Base-by-base conservation (phyloP, 23 red algal genomes). In the Agarophyton chilense region DNA sequence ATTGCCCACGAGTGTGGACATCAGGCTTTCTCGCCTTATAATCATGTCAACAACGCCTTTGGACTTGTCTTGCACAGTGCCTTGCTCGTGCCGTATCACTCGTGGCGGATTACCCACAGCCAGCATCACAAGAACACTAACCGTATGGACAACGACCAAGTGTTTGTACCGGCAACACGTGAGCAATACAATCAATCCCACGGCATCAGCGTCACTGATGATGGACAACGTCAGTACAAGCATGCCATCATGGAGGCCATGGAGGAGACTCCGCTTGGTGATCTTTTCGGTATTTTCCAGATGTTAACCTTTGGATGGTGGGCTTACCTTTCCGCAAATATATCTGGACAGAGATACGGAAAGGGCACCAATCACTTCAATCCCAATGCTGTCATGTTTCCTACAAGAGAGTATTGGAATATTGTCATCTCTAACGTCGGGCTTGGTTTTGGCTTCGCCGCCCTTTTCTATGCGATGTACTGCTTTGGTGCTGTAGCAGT, bases 1-100 rank as follows among this genome's bases (percentile, higher is more conserved):
- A 35, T 93, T 38, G 97, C 93, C 1, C 97, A 99, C 64, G 97
- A 99, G 62, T 95, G 93, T 28, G 97, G 97, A 1, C 97, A 99
- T 70, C 89, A 92, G 52, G 74, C 97, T 14, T 99, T 99, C 52
- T 95, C 87, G 19, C 81, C 87, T 25, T 87, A 62, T 43, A 82
- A 86, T 11, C 31, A 33, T 39, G 82, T 99, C 58, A 91, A 99
- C 33, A 81, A 96, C 51, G 82, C 86, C 25, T 68, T 99, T 49
- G 97, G 97, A 25, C 85, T 94, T 11, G 77, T 99, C 36, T 35
- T 96, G 17, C 92, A 96, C 55, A 94, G 91, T 41, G 77, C 89
- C 10, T 63, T 99, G 28, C 76, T 99, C 40, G 95, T 98, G 18
- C 95, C 95, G 4, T 98, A 98, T 46, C 89, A 92, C 70, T 89